Conservation (phyloP, 495 filamentous ascomycete species). For the Neurospora discreta region DNA sequence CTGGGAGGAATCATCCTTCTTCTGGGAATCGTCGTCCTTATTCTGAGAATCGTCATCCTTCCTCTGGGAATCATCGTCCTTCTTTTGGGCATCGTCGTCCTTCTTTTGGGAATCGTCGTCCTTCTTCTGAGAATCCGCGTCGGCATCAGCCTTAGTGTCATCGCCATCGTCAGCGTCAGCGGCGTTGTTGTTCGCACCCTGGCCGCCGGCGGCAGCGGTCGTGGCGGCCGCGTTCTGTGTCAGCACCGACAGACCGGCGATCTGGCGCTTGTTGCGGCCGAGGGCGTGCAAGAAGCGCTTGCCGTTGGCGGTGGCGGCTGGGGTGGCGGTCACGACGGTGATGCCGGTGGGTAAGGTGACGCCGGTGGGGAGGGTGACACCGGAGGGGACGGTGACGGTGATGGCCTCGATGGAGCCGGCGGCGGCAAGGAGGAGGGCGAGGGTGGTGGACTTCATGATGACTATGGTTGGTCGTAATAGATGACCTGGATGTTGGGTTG, state of each 20-base stretch:
- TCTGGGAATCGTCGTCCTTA: no score
- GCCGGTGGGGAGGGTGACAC: slow-evolving; percentile 15
- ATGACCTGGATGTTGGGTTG: background rate
- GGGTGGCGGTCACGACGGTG: slow-evolving; percentile 12
- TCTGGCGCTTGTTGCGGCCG: background rate
- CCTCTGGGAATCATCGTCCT: background rate
- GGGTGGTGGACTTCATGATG: background rate
- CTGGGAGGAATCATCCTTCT: no score
- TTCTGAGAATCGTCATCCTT: background rate
- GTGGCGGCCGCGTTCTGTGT: background rate
- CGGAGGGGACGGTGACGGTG: slow-evolving; percentile 14
- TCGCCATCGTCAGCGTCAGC: background rate
- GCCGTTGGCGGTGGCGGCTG: slow-evolving; percentile 6
- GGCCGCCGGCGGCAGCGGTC: background rate
- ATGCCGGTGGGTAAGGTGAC: slow-evolving; percentile 20
- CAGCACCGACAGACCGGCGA: background rate
- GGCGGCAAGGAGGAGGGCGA: background rate
- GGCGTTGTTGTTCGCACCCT: background rate
- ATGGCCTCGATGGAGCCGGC: background rate
- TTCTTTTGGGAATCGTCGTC: no score
- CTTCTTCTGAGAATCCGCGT: background rate
- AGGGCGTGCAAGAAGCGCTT: background rate
- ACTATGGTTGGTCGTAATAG: background rate
- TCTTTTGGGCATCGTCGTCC: background rate
- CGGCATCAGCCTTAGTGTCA: background rate